Evolutionary conservation across 2,329 filamentous ascomycete species (phyloP).

Genomic region (Fusarium sp.): DNA sequence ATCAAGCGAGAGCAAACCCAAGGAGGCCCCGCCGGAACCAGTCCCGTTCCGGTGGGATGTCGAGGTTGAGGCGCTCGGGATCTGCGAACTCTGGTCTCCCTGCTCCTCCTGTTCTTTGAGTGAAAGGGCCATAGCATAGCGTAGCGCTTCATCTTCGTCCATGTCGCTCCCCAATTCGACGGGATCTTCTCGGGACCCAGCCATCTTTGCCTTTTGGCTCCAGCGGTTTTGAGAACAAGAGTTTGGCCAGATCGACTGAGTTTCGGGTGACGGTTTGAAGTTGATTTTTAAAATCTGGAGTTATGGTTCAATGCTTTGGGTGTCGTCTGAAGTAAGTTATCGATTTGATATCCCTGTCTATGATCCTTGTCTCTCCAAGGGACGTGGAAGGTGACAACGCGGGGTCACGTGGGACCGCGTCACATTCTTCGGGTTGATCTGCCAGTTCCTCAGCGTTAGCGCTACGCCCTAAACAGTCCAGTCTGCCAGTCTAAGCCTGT

Average conservation of each 20-base stretch:
- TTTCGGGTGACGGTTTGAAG: slow-evolving; percentile 35
- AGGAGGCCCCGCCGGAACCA: slow-evolving; percentile 26
- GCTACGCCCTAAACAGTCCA: background rate
- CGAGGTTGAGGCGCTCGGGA: slow-evolving; percentile 24
- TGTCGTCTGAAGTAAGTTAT: slow-evolving; percentile 14
- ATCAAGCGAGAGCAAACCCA: slow-evolving; percentile 66
- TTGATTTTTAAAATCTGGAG: slow-evolving; percentile 19
- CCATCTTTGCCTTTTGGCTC: slow-evolving; percentile 27
- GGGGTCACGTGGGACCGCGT: slow-evolving; percentile 42
- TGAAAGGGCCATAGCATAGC: slow-evolving; percentile 67
- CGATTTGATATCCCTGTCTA: slow-evolving; percentile 31
- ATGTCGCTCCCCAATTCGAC: slow-evolving; percentile 44
- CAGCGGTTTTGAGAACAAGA: slow-evolving; percentile 14
- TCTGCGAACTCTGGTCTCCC: slow-evolving; percentile 27
- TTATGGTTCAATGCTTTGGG: slow-evolving; percentile 10
- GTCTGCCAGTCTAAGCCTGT: background rate
- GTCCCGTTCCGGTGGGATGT: slow-evolving; percentile 27
- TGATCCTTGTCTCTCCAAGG: slow-evolving; percentile 6
- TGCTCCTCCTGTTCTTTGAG: slow-evolving; percentile 47
- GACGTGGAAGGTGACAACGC: slow-evolving; percentile 18
- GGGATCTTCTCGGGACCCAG: slow-evolving; percentile 32
- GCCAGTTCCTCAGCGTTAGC: background rate
- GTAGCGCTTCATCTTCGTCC: slow-evolving; percentile 67
- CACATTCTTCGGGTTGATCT: background rate
- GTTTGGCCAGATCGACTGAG: slow-evolving; percentile 20